Evolutionary conservation across 2,329 filamentous ascomycete genomes (phyloP).

Genomic region (Tolypocladium nubicola): DNA sequence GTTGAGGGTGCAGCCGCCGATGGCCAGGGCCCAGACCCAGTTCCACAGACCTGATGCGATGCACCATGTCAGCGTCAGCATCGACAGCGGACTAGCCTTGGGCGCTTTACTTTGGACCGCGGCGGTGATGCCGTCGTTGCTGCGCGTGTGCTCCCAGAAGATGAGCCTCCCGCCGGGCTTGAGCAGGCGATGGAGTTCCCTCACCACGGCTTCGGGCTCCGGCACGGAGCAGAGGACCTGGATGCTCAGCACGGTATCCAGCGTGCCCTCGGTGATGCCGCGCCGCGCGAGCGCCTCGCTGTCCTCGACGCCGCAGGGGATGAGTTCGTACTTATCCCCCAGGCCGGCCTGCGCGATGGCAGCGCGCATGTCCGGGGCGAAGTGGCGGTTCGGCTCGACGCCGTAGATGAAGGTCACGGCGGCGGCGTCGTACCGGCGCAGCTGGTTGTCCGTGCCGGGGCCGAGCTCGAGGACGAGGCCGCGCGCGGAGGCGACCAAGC

Average conservation of each 20-base stretch:
- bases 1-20: constrained; percentile 19
- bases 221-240: constrained; percentile 32
- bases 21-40: constrained; percentile 17
- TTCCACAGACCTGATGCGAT: constrained; percentile 13
- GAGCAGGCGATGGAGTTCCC: constrained; percentile 26
- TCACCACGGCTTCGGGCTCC: constrained; percentile 15
- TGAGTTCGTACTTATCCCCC: constrained; percentile 24
- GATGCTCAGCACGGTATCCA: constrained; percentile 30
- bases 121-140: constrained; percentile 14
- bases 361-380: constrained; percentile 16
- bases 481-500: neutral
- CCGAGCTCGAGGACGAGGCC: constrained; percentile 33
- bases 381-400: constrained; percentile 28
- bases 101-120: constrained; percentile 15
- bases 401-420: constrained; percentile 24
- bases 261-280: constrained; percentile 21
- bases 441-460: constrained; percentile 31
- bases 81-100: neutral
- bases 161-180: constrained; percentile 34
- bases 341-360: constrained; percentile 17
- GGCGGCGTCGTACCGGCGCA: constrained; percentile 22
- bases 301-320: constrained; percentile 28
- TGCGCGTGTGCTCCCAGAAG: constrained; percentile 32
- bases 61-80: constrained; percentile 7
- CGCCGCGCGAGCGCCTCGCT: constrained; percentile 21